A percentile compares a stretch with the other conserved stretches of the same genome.
Conservation (phyloP, 768 basidiomycete genomes). For the Podaxis mareebaensis region DNA sequence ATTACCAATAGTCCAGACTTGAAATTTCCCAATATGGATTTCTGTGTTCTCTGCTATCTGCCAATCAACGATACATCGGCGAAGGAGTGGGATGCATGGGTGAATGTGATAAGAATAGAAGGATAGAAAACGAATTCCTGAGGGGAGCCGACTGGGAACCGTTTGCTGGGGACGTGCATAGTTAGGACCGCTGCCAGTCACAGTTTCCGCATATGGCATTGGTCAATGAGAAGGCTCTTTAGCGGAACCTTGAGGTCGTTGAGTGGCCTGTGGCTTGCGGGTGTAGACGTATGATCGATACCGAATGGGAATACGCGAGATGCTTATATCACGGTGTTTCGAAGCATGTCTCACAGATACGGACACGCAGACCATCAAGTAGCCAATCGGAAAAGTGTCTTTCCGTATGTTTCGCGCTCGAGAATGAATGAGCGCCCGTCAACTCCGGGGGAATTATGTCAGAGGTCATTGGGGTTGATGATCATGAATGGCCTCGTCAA, state of each 20-base stretch:
- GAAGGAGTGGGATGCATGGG: neutral
- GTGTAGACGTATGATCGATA: neutral
- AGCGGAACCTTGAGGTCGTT: neutral
- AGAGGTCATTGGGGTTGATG: neutral
- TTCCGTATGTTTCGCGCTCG: neutral
- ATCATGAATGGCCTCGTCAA: neutral
- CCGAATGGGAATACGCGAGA: neutral
- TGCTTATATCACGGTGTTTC: neutral
- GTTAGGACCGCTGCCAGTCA: neutral
- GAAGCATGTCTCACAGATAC: neutral
- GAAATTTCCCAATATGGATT: neutral
- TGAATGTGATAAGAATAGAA: neutral
- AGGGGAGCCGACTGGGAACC: neutral
- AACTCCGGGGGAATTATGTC: neutral
- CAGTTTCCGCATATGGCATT: neutral
- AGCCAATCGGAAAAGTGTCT: neutral
- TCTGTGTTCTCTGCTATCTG: neutral
- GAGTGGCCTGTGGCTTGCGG: neutral
- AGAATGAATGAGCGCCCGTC: neutral
- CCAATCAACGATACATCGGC: conserved; percentile 10
- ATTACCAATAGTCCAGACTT: neutral
- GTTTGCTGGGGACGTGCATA: neutral
- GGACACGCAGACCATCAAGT: neutral
- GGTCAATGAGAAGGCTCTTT: neutral
- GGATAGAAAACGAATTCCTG: neutral